Conservation (phyloP, 2,329 filamentous ascomycete species). For the Podosphaera fusca region DNA sequence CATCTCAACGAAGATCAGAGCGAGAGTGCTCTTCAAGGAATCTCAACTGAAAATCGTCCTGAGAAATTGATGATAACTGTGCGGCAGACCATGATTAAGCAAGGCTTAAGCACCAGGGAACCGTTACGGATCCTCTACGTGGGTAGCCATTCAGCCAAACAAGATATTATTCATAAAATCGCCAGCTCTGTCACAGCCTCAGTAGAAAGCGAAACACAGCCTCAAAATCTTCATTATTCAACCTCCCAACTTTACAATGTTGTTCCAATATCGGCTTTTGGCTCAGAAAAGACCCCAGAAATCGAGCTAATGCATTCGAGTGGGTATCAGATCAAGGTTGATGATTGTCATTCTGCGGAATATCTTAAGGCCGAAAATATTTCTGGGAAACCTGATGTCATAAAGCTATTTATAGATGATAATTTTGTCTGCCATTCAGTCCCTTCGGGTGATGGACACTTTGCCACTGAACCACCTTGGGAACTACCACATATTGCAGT, state of each 20-base stretch:
- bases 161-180: slow-evolving; percentile 23
- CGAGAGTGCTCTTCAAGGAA: slow-evolving; percentile 15
- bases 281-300: slow-evolving; percentile 22
- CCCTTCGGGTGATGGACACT: slow-evolving; percentile 15
- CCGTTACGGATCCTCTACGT: slow-evolving; percentile 27
- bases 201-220: slow-evolving; percentile 14
- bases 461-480: slow-evolving; percentile 22
- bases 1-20: slow-evolving; percentile 22
- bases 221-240: slow-evolving; percentile 14
- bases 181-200: slow-evolving; percentile 25
- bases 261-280: slow-evolving; percentile 26
- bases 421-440: slow-evolving; percentile 17
- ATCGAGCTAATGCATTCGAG: slow-evolving; percentile 29
- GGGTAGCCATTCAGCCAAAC: slow-evolving; percentile 20
- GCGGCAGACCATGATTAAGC: slow-evolving; percentile 25
- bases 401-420: slow-evolving; percentile 18
- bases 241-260: slow-evolving; percentile 26
- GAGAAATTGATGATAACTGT: slow-evolving; percentile 21
- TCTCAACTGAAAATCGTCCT: slow-evolving; percentile 17
- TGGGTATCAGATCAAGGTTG: slow-evolving; percentile 26
- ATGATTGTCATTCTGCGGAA: slow-evolving; percentile 23
- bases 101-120: slow-evolving; percentile 22
- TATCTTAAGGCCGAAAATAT: slow-evolving; percentile 14
- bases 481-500: slow-evolving; percentile 26
- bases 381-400: slow-evolving; percentile 18